Conservation (phyloP, 352 stramenopile genomes). For the Phytophthora colocasiae region DNA sequence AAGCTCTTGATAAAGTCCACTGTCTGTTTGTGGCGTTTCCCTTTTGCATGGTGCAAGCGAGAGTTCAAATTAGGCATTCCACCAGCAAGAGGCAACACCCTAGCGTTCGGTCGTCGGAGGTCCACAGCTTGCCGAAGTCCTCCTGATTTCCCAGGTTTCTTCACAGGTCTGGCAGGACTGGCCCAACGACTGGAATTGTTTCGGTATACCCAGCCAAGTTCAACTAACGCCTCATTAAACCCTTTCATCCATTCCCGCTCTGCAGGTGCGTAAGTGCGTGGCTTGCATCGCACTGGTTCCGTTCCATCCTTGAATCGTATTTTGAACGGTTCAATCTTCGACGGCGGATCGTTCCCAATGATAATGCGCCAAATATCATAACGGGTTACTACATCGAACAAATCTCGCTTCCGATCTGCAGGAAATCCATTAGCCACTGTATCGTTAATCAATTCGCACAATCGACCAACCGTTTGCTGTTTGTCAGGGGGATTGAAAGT, state of each 20-base stretch:
- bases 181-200: neutral
- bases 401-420: neutral
- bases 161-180: too few relatives aligned
- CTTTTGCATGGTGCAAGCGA: neutral
- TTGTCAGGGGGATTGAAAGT: neutral
- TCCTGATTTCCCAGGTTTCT: too few relatives aligned
- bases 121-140: too few relatives aligned
- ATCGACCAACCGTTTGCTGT: neutral
- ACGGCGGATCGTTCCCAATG: neutral
- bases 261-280: neutral
- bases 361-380: neutral
- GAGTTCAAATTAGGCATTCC: too few relatives aligned
- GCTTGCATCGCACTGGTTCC: neutral
- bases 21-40: slow-evolving; percentile 2
- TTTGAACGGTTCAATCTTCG: neutral
- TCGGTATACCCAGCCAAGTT: neutral
- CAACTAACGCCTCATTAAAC: neutral
- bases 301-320: neutral
- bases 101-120: too few relatives aligned
- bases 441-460: neutral
- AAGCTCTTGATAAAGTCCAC: slow-evolving; percentile 5
- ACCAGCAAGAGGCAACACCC: too few relatives aligned
- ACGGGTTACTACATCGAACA: neutral
- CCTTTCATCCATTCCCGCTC: neutral
- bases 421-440: neutral